A percentile compares a stretch with the other conserved stretches of the same genome.
Evolutionary conservation across 495 filamentous ascomycete species (phyloP).

Genomic region (Baudoinia panamericana): DNA sequence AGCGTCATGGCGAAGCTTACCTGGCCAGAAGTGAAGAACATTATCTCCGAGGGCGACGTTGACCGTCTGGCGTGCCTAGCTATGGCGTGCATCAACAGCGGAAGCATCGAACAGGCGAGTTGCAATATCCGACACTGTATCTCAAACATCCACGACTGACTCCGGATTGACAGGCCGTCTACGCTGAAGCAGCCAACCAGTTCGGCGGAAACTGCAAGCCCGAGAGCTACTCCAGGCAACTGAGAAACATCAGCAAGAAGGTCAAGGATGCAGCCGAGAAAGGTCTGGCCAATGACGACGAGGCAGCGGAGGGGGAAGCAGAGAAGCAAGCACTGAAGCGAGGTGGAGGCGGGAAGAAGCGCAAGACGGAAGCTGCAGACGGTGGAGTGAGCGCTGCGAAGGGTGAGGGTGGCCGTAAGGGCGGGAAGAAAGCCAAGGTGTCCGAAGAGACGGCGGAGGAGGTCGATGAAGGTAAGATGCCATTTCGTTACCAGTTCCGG

Average conservation of each 20-base stretch:
- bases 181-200: conserved; percentile 3
- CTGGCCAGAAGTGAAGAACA: conserved; percentile 5
- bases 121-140: neutral
- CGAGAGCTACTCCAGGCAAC: conserved; percentile 3
- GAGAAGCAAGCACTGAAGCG: conserved; percentile 19
- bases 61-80: conserved; percentile 12
- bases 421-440: too few species aligned
- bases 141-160: neutral
- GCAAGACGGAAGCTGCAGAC: conserved; percentile 1
- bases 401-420: too few species aligned
- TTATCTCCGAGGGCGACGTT: conserved; percentile 4
- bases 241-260: conserved; percentile 5
- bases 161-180: conserved; percentile 1
- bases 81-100: conserved; percentile 2
- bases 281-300: neutral
- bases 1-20: conserved; percentile 1
- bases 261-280: conserved; percentile 1
- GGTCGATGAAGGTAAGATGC: too few species aligned
- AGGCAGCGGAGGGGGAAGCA: conserved; percentile 33
- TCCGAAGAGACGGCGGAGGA: too few species aligned
- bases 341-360: conserved; percentile 6
- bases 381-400: too few species aligned
- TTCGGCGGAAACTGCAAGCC: conserved; percentile 11
- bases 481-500: too few species aligned
- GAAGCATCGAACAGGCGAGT: neutral